Conservation (phyloP, 75 land plant genomes). For the Ceratopteris richardii region DNA sequence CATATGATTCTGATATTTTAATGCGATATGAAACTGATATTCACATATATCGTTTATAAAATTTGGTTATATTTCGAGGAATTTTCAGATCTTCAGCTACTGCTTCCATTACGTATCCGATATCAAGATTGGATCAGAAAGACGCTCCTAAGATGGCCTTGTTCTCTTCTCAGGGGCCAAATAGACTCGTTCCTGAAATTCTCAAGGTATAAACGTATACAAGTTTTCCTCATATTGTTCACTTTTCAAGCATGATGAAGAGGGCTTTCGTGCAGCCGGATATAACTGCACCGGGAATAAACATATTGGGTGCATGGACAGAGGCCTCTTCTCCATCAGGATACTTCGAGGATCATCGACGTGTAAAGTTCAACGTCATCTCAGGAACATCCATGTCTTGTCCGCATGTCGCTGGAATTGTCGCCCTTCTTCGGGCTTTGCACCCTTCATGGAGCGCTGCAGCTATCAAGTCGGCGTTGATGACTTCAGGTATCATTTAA, state of each 20-base stretch:
- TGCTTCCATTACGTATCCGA: conserved; percentile 28
- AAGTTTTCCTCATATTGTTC: no score
- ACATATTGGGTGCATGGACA: conserved; percentile 25
- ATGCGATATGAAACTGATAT: no score
- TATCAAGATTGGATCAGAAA: conserved; percentile 19
- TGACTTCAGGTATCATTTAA: conserved; percentile 24
- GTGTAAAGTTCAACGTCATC: conserved; percentile 17
- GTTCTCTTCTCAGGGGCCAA: conserved; percentile 70
- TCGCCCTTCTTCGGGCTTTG: conserved; percentile 29
- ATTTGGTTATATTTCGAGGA: no score
- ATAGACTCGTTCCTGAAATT: conserved; percentile 33
- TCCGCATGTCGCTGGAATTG: conserved; percentile 40
- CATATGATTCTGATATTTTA: no score
- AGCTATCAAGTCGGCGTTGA: conserved; percentile 38
- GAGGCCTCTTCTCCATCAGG: conserved; percentile 6
- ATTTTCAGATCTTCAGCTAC: conserved; percentile 33
- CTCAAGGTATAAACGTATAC: conserved; percentile 70
- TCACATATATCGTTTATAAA: no score
- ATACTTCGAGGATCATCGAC: conserved; percentile 8
- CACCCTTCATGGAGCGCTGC: conserved; percentile 40
- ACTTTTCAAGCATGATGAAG: no score
- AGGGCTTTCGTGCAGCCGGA: conserved; percentile 36
- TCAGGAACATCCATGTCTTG: conserved; percentile 57
- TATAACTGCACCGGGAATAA: conserved; percentile 30
- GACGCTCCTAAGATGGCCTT: conserved; percentile 57